Percentiles rank a stretch among this genome's conserved stretches.
phyloP scores from a whole-genome alignment of 2,329 filamentous ascomycete genomes.

The Ambrosiella xylebori region DNA sequence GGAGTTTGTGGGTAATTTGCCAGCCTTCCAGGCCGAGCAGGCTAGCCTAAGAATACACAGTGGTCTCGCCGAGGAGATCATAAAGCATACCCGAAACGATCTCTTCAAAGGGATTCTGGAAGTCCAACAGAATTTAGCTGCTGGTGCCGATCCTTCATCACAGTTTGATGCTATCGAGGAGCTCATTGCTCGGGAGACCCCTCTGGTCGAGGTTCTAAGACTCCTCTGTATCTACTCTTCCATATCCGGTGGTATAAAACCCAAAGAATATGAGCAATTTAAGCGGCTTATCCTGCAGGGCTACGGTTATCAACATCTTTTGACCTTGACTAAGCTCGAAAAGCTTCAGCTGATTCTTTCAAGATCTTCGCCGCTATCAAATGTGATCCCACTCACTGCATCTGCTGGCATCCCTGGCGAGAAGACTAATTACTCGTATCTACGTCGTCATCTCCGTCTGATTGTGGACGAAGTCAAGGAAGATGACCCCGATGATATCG shows the following conservation, averaged over 20 bases:
- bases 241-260: slow-evolving; percentile 72
- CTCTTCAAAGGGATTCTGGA: slow-evolving; percentile 77
- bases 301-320: slow-evolving; percentile 85
- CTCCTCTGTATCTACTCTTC: slow-evolving; percentile 83
- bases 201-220: slow-evolving; percentile 65
- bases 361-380: slow-evolving; percentile 58
- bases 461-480: slow-evolving; percentile 96
- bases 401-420: slow-evolving; percentile 36
- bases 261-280: slow-evolving; percentile 78
- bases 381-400: slow-evolving; percentile 60
- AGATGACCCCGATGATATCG: slow-evolving; percentile 79
- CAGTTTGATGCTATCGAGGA: slow-evolving; percentile 89
- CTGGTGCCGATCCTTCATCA: slow-evolving; percentile 71
- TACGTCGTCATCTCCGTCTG: slow-evolving; percentile 71
- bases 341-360: slow-evolving; percentile 75
- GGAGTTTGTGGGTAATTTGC: slow-evolving; percentile 87
- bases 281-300: slow-evolving; percentile 76
- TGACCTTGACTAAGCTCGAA: slow-evolving; percentile 76
- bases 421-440: slow-evolving; percentile 78
- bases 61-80: slow-evolving; percentile 82
- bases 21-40: slow-evolving; percentile 83
- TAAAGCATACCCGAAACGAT: slow-evolving; percentile 79
- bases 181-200: slow-evolving; percentile 73
- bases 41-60: slow-evolving; percentile 86
- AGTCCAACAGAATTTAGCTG: slow-evolving; percentile 88